Evolutionary conservation across 163 green algal genomes (phyloP), one percentile per base, ranked within the genome.

Genomic region (Coccomyxa subellipsoidea): DNA sequence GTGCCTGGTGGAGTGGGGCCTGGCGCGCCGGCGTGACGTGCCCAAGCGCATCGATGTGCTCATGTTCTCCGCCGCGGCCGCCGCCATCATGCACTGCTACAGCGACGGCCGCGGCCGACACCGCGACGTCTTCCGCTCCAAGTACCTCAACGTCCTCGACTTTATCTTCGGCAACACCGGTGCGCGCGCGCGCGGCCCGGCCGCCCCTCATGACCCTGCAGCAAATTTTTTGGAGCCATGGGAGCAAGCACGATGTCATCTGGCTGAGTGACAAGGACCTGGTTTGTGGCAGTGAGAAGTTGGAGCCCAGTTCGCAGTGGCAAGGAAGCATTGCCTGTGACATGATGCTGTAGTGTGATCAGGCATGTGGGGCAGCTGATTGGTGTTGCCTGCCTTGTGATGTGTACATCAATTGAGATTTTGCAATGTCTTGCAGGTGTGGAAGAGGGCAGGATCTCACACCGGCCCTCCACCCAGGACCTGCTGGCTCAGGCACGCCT

Each of bases 71-170:
- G 69, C 90, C 3, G 94, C 91, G 31, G 89, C 89, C 31, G 95
- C 89, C 5, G 88, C 90, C 83, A 98, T 99, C 90, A 94, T 94
- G 88, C 94, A 98, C 89, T 98, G 95, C 90, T 98, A 98, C 89
- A 89, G 78, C 54, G 92, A 90, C 80, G 80, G 83, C 54, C 82
- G 83, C 23, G 91, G 91, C n/a, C 54, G 69, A 36, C 86, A 94
- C 73, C 79, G 92, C 7, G 85, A 91, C 39, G 88, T 92, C 31
- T 96, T 96, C 86, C 79, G 88, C 38, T 80, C 37, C 78, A 89
- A 90, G 79, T 99, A 99, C 87, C 90, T 98, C 5, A 96, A 95
- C 80, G 92, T 98, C 9, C 90, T 99, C 32, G 96, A 99, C 83
- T 96, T 95, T 81, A 81, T 98, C 0, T 96, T 98, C 84, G 95